A percentile compares a stretch with the other conserved stretches of the same genome.
Evolutionary conservation across 2,329 filamentous ascomycete genomes (phyloP).

Genomic region (Monilinia polystroma): DNA sequence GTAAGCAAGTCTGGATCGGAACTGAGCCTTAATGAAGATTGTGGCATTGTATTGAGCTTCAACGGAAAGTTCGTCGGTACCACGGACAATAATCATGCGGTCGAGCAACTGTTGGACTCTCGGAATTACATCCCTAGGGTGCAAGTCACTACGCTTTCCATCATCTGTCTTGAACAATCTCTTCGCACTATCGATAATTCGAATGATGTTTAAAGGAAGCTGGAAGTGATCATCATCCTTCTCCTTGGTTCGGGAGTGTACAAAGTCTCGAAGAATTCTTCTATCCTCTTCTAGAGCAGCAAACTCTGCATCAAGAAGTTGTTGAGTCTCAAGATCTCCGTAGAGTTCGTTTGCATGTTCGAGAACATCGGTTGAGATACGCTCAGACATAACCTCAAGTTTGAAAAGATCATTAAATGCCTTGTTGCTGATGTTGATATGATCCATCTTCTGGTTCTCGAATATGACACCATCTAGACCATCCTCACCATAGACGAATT

Average conservation of each 20-base stretch:
- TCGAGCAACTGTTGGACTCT: conserved; percentile 73
- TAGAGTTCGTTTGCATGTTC: conserved; percentile 85
- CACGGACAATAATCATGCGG: conserved; percentile 81
- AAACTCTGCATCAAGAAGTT: conserved; percentile 84
- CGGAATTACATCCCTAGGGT: conserved; percentile 83
- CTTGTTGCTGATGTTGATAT: conserved; percentile 74
- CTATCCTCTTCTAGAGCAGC: conserved; percentile 76
- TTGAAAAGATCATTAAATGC: conserved; percentile 80
- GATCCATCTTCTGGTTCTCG: conserved; percentile 87
- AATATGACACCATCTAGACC: conserved; percentile 92
- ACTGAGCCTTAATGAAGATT: conserved; percentile 84
- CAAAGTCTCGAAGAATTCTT: conserved; percentile 61
- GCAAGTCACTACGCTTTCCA: conserved; percentile 80
- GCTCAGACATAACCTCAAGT: conserved; percentile 73
- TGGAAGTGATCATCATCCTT: conserved; percentile 85
- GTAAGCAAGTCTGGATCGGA: conserved; percentile 87
- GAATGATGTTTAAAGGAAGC: conserved; percentile 84
- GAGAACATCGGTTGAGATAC: conserved; percentile 67
- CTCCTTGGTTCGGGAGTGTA: conserved; percentile 57
- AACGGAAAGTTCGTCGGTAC: conserved; percentile 73
- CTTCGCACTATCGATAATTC: conserved; percentile 88
- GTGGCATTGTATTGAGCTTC: conserved; percentile 90
- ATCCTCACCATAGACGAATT: conserved; percentile 97
- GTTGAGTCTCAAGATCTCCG: conserved; percentile 84
- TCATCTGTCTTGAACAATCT: conserved; percentile 89